Percentiles rank a stretch among this genome's conserved stretches.
Evolutionary conservation across 164 flowering plant genomes (phyloP).

Genomic region (Aristolochia californica): DNA sequence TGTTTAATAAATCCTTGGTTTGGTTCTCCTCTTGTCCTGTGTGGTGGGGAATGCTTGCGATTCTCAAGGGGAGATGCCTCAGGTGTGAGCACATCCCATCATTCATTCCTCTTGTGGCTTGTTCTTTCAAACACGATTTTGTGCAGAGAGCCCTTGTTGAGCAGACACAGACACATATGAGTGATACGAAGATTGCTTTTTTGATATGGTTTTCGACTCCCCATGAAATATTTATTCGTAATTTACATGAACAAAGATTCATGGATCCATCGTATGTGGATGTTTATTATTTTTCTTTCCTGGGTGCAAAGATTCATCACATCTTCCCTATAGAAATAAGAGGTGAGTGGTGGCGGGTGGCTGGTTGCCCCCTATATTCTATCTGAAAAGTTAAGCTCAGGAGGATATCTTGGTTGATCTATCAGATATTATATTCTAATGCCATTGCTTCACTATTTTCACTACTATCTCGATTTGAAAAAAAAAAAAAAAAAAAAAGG

Average conservation of each 20-base stretch:
- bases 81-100: conserved; percentile 3
- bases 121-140: neutral
- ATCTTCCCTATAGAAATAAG: neutral
- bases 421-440: no score
- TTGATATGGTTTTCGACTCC: conserved; percentile 10
- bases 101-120: conserved; percentile 5
- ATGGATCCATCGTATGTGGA: neutral
- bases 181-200: conserved; percentile 13
- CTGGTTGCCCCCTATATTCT: no score
- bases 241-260: conserved; percentile 6
- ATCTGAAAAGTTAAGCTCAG: no score
- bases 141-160: conserved; percentile 1
- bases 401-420: no score
- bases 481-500: no score
- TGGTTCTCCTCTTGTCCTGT: neutral
- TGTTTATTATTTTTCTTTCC: neutral
- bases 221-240: conserved; percentile 5
- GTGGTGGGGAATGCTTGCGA: neutral
- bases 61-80: neutral
- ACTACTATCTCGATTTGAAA: no score
- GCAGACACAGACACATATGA: conserved; percentile 1
- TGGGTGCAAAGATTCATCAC: neutral
- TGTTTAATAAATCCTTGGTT: neutral
- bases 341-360: no score
- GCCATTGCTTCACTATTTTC: no score